These are phyloP conservation scores for Cryphonectria nitschkei DNA, from an alignment of 2,329 filamentous ascomycete species.

Conservation along the genomic window DNA sequence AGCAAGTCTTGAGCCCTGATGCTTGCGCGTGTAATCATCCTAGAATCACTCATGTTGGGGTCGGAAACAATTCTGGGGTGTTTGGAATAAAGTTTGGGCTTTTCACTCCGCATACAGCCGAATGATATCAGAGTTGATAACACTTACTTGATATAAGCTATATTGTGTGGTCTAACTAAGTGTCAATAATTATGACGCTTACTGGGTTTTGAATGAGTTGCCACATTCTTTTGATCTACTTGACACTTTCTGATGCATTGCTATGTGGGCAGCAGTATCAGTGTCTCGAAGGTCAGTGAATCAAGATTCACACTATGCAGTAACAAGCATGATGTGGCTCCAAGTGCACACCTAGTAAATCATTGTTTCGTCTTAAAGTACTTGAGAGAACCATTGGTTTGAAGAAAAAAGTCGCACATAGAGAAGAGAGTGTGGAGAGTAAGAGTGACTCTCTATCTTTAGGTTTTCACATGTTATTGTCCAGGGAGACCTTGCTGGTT, in stretches of 20 bases:
- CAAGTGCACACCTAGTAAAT: too few relatives aligned
- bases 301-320: too few relatives aligned
- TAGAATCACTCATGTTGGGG: not conserved
- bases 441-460: not conserved
- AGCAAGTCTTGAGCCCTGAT: not conserved
- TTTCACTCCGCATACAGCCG: not conserved
- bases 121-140: too few relatives aligned
- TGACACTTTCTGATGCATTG: not conserved
- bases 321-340: too few relatives aligned
- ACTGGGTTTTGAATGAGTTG: not conserved
- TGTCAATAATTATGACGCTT: not conserved
- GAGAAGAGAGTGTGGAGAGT: not conserved
- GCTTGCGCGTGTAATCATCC: not conserved
- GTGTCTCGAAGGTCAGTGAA: not conserved
- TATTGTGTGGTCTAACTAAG: not conserved
- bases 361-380: too few relatives aligned
- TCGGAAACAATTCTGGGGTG: not conserved
- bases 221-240: too few relatives aligned
- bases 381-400: too few relatives aligned
- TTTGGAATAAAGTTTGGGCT: not conserved
- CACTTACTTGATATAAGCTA: not conserved
- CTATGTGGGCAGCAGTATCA: not conserved
- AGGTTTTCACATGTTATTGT: not conserved
- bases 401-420: not conserved
- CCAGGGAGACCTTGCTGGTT: not conserved